Conservation (phyloP, 352 stramenopile genomes). For the Pythium sp. region DNA sequence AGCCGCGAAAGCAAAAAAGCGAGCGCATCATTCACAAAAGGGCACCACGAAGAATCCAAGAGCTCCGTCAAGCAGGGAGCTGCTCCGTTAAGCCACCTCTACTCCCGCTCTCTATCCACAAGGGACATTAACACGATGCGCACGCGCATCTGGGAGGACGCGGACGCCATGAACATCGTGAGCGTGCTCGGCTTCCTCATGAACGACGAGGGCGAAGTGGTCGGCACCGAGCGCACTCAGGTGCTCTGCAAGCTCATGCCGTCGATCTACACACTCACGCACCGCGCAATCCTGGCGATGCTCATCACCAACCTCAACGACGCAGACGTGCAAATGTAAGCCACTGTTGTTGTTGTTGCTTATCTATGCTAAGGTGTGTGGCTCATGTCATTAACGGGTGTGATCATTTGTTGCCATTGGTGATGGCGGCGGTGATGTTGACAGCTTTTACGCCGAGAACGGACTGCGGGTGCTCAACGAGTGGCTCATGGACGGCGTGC, state of each 20-base stretch:
- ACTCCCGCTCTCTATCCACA: neutral
- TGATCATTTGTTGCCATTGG: neutral
- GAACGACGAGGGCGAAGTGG: slow-evolving; percentile 78
- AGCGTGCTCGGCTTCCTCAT: slow-evolving; percentile 80
- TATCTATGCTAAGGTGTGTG: neutral
- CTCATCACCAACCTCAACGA: slow-evolving; percentile 68
- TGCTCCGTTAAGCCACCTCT: neutral
- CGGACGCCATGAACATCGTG: slow-evolving; percentile 73
- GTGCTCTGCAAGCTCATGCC: slow-evolving; percentile 83
- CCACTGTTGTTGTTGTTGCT: neutral
- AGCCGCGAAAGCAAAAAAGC: neutral
- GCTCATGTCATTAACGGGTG: neutral
- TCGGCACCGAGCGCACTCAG: slow-evolving; percentile 68
- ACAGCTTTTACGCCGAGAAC: slow-evolving; percentile 71
- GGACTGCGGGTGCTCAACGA: slow-evolving; percentile 73
- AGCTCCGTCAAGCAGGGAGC: neutral
- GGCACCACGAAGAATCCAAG: neutral
- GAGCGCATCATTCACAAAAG: neutral
- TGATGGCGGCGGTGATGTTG: neutral
- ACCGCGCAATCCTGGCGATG: slow-evolving; percentile 76
- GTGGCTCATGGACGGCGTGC: slow-evolving; percentile 56
- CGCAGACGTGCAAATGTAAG: slow-evolving; percentile 63
- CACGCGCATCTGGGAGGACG: slow-evolving; percentile 76
- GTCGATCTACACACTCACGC: slow-evolving; percentile 75
- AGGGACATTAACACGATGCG: slow-evolving; percentile 31